Evolutionary conservation across 495 filamentous ascomycete genomes (phyloP).

Genomic region (Parachaetomium inaequale): DNA sequence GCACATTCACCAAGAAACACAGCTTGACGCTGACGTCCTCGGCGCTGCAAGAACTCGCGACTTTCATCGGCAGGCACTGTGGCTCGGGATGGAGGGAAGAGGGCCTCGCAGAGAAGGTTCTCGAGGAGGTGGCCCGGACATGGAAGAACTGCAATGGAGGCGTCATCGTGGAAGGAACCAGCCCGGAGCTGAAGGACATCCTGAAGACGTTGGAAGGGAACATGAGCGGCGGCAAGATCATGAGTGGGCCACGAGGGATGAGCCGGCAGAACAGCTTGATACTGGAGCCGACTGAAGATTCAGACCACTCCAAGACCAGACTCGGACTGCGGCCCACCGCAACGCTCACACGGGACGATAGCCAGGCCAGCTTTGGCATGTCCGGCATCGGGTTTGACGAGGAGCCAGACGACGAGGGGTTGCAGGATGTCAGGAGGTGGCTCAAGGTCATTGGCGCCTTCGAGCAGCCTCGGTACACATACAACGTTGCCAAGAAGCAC

Average conservation of each 20-base stretch:
- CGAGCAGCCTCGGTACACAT: constrained; percentile 80
- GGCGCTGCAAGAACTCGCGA: constrained; percentile 75
- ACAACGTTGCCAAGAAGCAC: constrained; percentile 84
- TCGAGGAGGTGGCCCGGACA: constrained; percentile 83
- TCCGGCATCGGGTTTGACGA: constrained; percentile 59
- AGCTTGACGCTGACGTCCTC: constrained; percentile 89
- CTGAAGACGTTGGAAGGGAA: constrained; percentile 75
- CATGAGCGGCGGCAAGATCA: constrained; percentile 75
- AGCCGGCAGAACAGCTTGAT: constrained; percentile 59
- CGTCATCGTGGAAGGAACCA: constrained; percentile 83
- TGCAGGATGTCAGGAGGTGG: constrained; percentile 68
- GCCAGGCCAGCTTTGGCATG: constrained; percentile 61
- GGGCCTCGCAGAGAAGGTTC: constrained; percentile 82
- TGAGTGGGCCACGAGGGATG: constrained; percentile 40
- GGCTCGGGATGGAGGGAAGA: constrained; percentile 96
- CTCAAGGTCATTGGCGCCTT: constrained; percentile 73
- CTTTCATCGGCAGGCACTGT: constrained; percentile 88
- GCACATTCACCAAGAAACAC: constrained; percentile 96
- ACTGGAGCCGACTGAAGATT: constrained; percentile 37
- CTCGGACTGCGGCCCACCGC: constrained; percentile 43
- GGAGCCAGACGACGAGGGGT: constrained; percentile 53
- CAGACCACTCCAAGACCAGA: constrained; percentile 39
- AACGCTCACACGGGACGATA: constrained; percentile 49
- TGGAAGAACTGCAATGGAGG: constrained; percentile 85
- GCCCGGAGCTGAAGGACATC: constrained; percentile 71